Conservation (phyloP, 2,329 filamentous ascomycete genomes). For the Fusarium pseudograminearum region DNA sequence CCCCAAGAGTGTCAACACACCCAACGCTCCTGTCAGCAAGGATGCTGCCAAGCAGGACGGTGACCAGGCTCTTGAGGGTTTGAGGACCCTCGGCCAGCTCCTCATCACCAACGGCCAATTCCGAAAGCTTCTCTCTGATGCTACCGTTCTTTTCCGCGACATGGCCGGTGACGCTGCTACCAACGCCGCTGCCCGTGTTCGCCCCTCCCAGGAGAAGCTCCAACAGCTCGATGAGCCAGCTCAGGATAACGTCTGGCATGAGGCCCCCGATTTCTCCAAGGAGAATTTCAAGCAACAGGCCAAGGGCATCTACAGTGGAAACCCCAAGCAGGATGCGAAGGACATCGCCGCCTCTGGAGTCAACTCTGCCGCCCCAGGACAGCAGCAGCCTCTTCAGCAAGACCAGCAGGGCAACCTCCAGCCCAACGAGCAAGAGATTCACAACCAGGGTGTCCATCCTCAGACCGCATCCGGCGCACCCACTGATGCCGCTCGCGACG, state of each 20-base stretch:
- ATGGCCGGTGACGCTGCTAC: constrained; percentile 91
- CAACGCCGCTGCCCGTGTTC: constrained; percentile 79
- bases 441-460: constrained; percentile 43
- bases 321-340: constrained; percentile 68
- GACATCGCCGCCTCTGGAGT: constrained; percentile 69
- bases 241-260: constrained; percentile 93
- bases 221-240: constrained; percentile 84
- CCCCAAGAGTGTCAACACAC: constrained; percentile 69
- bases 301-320: constrained; percentile 70
- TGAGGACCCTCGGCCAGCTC: constrained; percentile 88
- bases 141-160: constrained; percentile 83
- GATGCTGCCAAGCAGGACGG: constrained; percentile 84
- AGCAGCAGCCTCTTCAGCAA: constrained; percentile 44
- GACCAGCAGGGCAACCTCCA: constrained; percentile 24
- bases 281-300: constrained; percentile 76
- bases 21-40: constrained; percentile 78
- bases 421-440: constrained; percentile 5
- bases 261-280: constrained; percentile 80
- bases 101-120: constrained; percentile 97
- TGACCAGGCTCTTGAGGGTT: constrained; percentile 83
- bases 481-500: constrained; percentile 23
- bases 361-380: constrained; percentile 63
- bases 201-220: constrained; percentile 82
- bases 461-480: constrained; percentile 46
- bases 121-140: constrained; percentile 82